phyloP scores from a whole-genome alignment of 371 early-diverging fungal genomes.

The Parasitella parasitica region DNA sequence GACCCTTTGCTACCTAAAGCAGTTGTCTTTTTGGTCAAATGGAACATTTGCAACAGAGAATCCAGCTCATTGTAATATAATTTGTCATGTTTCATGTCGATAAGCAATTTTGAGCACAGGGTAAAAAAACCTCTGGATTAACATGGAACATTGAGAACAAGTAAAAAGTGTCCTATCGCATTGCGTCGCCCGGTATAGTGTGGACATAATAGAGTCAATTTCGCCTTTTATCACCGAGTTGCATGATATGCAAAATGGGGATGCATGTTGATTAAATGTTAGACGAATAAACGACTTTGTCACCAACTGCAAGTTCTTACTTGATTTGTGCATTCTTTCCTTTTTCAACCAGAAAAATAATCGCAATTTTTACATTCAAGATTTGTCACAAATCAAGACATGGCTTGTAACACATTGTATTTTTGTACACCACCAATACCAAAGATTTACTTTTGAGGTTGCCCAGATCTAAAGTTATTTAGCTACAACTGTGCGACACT shows the following conservation, averaged over 20 bases:
- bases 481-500: neutral
- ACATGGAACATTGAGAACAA: neutral
- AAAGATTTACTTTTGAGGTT: neutral
- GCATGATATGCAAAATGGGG: neutral
- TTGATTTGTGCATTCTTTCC: constrained; percentile 2
- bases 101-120: neutral
- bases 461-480: neutral
- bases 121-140: too few relatives aligned
- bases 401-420: neutral
- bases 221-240: neutral
- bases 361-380: neutral
- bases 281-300: neutral
- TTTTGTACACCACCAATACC: neutral
- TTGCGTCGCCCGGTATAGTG: too few relatives aligned
- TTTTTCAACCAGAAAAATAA: neutral
- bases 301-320: neutral
- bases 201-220: too few relatives aligned
- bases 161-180: neutral
- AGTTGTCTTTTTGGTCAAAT: neutral
- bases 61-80: neutral
- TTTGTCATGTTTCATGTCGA: neutral
- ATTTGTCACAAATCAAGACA: neutral
- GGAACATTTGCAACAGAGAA: neutral
- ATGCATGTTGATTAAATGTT: neutral
- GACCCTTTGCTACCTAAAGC: neutral